Evolutionary conservation across 2,329 filamentous ascomycete genomes (phyloP), one percentile per base, ranked within the genome.

Genomic region (Alternaria sp.): DNA sequence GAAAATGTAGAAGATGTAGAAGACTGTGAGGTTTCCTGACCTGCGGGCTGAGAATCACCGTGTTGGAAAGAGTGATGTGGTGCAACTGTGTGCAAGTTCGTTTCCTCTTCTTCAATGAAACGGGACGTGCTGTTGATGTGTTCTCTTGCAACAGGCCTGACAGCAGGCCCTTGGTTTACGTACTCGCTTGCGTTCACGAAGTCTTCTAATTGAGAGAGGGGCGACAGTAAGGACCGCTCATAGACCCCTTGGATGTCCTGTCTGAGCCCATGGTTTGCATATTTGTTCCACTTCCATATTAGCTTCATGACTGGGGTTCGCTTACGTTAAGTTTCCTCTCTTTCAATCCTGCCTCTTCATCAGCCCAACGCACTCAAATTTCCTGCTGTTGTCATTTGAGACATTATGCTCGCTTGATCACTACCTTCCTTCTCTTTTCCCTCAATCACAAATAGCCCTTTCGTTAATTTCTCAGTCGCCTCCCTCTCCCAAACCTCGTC

Each of bases 401-500:
- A 48, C 44, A 48, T 36, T 4, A 36, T 23, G 39, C 21, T 48
- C 9, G 44, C 44, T 36, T 23, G 21, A 48, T 46, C 44, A 23
- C 40, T 23, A 2, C 14, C 21, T 5, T 34, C 21, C 11, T 44
- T 21, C 7, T 29, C 13, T 9, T 42, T 48, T 13, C 11, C 39
- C 11, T 17, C 8, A 14, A 4, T 33, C 2, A 6, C 6, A 21
- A 2, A 14, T 2, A 14, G 33, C 9, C 8, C 7, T 13, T 28
- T 5, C 13, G 21, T 24, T 17, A 3, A 13, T 4, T 1, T 24
- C 3, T 8, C 49, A 4, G 11, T 33, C 29, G 5, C 28, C 21
- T 62, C 59, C 24, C 26, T 24, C 2, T 40, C 48, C 60, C 60
- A 65, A 4, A 65, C 45, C 23, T 56, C 41, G 5, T 53, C 41